Evolutionary conservation across 768 basidiomycete species (phyloP).

Genomic region (Cystofilobasidium macerans): DNA sequence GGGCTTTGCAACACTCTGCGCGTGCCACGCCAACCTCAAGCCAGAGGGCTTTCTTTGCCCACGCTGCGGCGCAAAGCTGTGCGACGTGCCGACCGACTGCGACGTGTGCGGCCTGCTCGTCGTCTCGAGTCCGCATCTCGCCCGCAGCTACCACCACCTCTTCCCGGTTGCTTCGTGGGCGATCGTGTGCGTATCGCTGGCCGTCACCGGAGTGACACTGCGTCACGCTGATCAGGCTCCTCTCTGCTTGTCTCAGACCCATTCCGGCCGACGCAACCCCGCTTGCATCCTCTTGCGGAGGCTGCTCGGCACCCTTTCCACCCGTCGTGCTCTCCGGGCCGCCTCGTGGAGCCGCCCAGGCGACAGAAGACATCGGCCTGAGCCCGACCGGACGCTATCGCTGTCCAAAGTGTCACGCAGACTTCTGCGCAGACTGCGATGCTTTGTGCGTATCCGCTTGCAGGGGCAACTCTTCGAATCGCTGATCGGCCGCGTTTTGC

Average conservation of each 20-base stretch:
- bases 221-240: not conserved
- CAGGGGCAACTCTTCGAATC: not conserved
- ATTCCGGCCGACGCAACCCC: conserved; percentile 26
- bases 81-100: conserved; percentile 97
- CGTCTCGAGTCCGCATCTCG: conserved; percentile 92
- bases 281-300: conserved; percentile 52
- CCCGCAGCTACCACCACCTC: conserved; percentile 85
- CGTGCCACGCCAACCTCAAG: conserved; percentile 85
- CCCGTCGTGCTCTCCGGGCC: conserved; percentile 28
- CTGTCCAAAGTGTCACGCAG: conserved; percentile 70
- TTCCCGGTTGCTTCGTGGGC: conserved; percentile 85
- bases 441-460: conserved; percentile 47
- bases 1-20: conserved; percentile 73
- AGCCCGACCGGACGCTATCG: conserved; percentile 78
- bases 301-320: conserved; percentile 63
- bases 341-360: conserved; percentile 29
- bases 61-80: conserved; percentile 80
- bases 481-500: not conserved
- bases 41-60: conserved; percentile 92
- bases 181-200: conserved; percentile 54
- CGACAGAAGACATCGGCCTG: conserved; percentile 49
- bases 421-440: conserved; percentile 94
- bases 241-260: not conserved
- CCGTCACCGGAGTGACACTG: not conserved
- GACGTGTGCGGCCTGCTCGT: conserved; percentile 96